phyloP scores from a whole-genome alignment of 2,329 filamentous ascomycete genomes.

The Torrubiella hemipterigena region DNA sequence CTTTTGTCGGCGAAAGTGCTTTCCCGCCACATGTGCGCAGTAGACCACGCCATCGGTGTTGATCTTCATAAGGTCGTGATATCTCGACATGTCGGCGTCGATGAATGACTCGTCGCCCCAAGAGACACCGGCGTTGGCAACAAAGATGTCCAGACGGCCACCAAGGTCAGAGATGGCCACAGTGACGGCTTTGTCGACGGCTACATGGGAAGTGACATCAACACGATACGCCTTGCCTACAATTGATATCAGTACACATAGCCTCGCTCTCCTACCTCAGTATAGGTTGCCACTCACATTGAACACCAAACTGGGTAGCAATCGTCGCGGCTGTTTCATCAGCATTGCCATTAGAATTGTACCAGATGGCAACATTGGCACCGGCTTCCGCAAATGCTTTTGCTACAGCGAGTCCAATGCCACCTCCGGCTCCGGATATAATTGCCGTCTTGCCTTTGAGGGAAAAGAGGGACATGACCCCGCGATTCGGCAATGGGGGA shows the following conservation, averaged over 20 bases:
- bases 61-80: slow-evolving; percentile 54
- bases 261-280: no score
- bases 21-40: slow-evolving; percentile 58
- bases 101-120: slow-evolving; percentile 60
- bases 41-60: slow-evolving; percentile 72
- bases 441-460: slow-evolving; percentile 60
- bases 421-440: slow-evolving; percentile 53
- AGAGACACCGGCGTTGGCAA: slow-evolving; percentile 66
- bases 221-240: slow-evolving; percentile 50
- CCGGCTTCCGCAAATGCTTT: slow-evolving; percentile 57
- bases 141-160: slow-evolving; percentile 63
- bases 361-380: slow-evolving; percentile 62
- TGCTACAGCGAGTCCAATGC: slow-evolving; percentile 55
- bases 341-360: slow-evolving; percentile 57
- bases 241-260: no score
- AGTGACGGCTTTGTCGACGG: slow-evolving; percentile 37
- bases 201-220: slow-evolving; percentile 41
- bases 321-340: slow-evolving; percentile 50
- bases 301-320: slow-evolving; percentile 53
- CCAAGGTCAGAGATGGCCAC: slow-evolving; percentile 54
- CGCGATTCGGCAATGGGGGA: neutral
- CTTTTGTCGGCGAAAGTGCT: slow-evolving; percentile 60
- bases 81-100: slow-evolving; percentile 51
- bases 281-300: slow-evolving; percentile 39
- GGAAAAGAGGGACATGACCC: slow-evolving; percentile 40